A percentile compares a stretch with the other conserved stretches of the same genome.
phyloP scores from a whole-genome alignment of 176 grass and related monocot genomes.

The Avena insularis region DNA sequence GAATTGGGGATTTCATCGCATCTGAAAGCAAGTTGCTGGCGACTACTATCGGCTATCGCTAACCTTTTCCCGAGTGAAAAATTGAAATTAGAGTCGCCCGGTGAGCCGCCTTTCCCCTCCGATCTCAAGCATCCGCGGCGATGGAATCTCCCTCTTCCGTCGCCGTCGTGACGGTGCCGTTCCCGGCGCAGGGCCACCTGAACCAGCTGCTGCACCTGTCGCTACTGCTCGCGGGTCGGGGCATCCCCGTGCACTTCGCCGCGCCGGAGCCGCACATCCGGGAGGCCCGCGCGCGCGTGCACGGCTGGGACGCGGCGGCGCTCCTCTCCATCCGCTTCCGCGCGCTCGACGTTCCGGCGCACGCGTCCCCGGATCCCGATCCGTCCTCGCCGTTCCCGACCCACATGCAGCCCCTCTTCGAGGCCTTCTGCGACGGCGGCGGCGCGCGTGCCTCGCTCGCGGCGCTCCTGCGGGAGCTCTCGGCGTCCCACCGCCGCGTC shows the following conservation, averaged over 20 bases:
- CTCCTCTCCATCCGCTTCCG: constrained; percentile 50
- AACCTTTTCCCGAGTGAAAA: neutral
- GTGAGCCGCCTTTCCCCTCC: constrained; percentile 5
- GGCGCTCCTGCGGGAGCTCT: constrained; percentile 45
- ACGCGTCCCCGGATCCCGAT: constrained; percentile 46
- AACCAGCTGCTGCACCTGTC: constrained; percentile 77
- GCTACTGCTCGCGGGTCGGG: constrained; percentile 55
- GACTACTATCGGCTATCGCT: no score
- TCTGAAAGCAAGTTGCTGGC: no score
- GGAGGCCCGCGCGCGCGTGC: constrained; percentile 54
- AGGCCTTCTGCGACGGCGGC: constrained; percentile 49
- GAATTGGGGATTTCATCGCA: no score
- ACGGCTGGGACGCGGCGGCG: constrained; percentile 45
- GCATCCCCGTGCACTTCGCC: constrained; percentile 64
- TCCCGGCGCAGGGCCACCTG: constrained; percentile 75
- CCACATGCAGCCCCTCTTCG: constrained; percentile 61
- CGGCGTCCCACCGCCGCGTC: constrained; percentile 41
- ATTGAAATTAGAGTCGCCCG: neutral
- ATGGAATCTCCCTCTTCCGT: constrained; percentile 42
- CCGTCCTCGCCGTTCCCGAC: constrained; percentile 51
- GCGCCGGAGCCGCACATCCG: constrained; percentile 60
- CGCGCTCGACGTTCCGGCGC: constrained; percentile 51
- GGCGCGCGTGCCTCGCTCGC: constrained; percentile 38
- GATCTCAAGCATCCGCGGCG: constrained; percentile 3
- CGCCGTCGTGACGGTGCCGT: constrained; percentile 62